Evolutionary conservation across 176 grass and related monocot genomes (phyloP).

Genomic region (Zizania latifolia): DNA sequence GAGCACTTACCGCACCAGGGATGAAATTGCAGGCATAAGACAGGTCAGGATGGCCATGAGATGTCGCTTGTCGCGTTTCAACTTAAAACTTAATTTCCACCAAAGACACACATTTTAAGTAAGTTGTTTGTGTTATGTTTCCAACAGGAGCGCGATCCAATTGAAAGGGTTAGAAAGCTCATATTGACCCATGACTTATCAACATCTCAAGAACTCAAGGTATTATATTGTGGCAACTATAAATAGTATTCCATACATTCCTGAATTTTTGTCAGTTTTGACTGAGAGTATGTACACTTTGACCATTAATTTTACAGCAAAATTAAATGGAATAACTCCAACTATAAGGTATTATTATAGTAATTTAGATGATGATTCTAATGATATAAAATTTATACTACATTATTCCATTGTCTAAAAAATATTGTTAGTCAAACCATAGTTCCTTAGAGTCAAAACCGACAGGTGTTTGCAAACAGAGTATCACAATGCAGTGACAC

Average conservation of each 20-base stretch:
- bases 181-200: conserved; percentile 69
- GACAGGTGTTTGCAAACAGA: too few species aligned
- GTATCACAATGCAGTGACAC: background rate
- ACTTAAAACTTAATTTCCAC: background rate
- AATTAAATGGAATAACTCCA: too few species aligned
- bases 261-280: too few species aligned
- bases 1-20: conserved; percentile 77
- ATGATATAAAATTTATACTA: too few species aligned
- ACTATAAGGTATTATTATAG: too few species aligned
- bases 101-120: background rate
- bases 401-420: too few species aligned
- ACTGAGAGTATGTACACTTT: too few species aligned
- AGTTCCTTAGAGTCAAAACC: too few species aligned
- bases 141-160: conserved; percentile 73
- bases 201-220: conserved; percentile 70
- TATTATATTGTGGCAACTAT: conserved; percentile 11
- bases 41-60: conserved; percentile 37
- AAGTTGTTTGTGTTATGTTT: background rate
- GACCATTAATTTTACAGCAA: too few species aligned
- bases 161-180: conserved; percentile 78
- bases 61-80: background rate
- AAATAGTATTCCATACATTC: too few species aligned
- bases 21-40: conserved; percentile 71
- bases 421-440: too few species aligned
- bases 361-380: too few species aligned